Percentiles rank a stretch among this genome's conserved stretches.
Evolutionary conservation across 2,329 filamentous ascomycete species (phyloP).

Genomic region (Cadophora sp.): DNA sequence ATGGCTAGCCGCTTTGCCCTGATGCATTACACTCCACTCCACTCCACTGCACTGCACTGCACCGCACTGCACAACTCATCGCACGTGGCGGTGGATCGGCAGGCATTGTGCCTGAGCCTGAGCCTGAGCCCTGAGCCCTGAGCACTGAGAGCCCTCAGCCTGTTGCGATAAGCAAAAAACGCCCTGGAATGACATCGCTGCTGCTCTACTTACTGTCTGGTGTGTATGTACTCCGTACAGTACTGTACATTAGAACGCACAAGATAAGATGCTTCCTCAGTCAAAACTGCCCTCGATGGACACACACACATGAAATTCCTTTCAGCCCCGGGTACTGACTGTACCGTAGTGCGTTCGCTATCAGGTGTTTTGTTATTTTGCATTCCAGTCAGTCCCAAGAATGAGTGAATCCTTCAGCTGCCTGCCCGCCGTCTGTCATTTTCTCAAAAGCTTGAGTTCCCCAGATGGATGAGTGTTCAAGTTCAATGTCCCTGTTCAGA

Average conservation of each 20-base stretch:
- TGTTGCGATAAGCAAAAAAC: constrained; percentile 3
- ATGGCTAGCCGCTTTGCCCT: neutral
- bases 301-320: no score
- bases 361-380: neutral
- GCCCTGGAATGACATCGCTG: neutral
- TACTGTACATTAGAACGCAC: no score
- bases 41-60: neutral
- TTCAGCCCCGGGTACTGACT: neutral
- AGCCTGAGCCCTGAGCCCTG: neutral
- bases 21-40: neutral
- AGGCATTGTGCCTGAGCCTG: neutral
- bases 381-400: neutral
- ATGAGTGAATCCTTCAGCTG: neutral
- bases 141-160: no score
- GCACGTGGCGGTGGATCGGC: constrained; percentile 7
- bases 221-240: no score
- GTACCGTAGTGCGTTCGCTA: neutral
- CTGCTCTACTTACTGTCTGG: no score
- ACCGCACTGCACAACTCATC: neutral
- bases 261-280: no score
- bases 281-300: neutral
- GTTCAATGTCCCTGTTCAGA: no score
- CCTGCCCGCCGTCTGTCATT: neutral
- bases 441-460: constrained; percentile 9
- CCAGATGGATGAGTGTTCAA: no score